Evolutionary conservation across 148 eudicot genomes (phyloP).

Genomic region (Amaranthus hypochondriacus): DNA sequence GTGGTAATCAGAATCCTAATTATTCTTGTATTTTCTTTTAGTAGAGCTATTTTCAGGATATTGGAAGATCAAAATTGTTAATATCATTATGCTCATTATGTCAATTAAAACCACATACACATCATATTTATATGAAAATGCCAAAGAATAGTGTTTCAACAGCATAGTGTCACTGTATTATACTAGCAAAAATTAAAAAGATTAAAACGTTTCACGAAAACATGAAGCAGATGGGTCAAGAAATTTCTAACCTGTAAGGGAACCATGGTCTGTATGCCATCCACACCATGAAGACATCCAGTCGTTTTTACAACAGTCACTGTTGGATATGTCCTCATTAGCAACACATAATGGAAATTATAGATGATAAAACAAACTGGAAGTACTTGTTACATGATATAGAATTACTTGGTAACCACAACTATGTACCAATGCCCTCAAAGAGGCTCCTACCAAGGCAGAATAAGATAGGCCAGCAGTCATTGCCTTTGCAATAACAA

Average conservation of each 20-base stretch:
- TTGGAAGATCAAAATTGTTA: neutral
- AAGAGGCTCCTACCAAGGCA: too few relatives aligned
- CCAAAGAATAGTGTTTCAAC: neutral
- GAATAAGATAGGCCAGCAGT: too few relatives aligned
- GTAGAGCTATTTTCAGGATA: neutral
- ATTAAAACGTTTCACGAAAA: neutral
- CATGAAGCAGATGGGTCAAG: slow-evolving; percentile 6
- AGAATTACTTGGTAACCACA: neutral
- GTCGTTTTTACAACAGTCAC: slow-evolving; percentile 38
- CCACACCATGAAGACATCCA: slow-evolving; percentile 95
- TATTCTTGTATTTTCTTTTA: neutral
- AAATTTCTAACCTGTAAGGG: slow-evolving; percentile 66
- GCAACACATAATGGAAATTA: neutral
- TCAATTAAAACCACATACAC: neutral
- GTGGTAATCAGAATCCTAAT: neutral
- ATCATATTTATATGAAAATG: neutral
- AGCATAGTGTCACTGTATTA: neutral
- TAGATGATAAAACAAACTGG: neutral
- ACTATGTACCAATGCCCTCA: too few relatives aligned
- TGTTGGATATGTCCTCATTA: slow-evolving; percentile 29
- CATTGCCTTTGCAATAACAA: too few relatives aligned
- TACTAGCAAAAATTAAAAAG: neutral
- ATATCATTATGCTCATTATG: neutral
- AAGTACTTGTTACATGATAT: neutral
- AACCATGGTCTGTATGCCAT: slow-evolving; percentile 99